Percentiles rank a stretch among this genome's conserved stretches.
These are phyloP conservation scores for Sarocladiaceae sp. DNA, from an alignment of 2,329 filamentous ascomycete genomes.

Conservation along the genomic window DNA sequence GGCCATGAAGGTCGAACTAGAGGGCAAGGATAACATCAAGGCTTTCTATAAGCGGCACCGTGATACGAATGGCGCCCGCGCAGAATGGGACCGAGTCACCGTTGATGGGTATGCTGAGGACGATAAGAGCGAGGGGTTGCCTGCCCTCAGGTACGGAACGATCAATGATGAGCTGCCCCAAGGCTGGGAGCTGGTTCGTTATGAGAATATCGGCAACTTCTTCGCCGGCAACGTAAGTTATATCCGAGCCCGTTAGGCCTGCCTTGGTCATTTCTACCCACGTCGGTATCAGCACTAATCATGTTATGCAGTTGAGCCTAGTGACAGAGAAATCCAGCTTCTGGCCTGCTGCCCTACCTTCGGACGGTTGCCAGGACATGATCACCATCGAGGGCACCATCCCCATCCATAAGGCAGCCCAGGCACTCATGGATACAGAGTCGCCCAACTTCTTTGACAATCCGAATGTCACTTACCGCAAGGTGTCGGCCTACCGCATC, in stretches of 20 bases:
- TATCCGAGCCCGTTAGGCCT: neutral
- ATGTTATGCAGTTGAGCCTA: constrained; percentile 75
- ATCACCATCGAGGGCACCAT: constrained; percentile 75
- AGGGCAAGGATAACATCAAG: constrained; percentile 67
- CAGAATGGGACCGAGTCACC: constrained; percentile 3
- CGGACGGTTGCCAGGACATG: constrained; percentile 81
- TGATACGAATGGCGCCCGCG: neutral
- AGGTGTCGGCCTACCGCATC: constrained; percentile 82
- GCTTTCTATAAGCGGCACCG: constrained; percentile 58
- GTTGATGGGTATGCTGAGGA: constrained; percentile 2
- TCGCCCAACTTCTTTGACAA: constrained; percentile 74
- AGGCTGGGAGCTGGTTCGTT: constrained; percentile 67
- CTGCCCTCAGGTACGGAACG: constrained; percentile 71
- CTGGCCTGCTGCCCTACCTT: constrained; percentile 75
- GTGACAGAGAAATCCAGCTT: constrained; percentile 86
- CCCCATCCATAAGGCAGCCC: constrained; percentile 56
- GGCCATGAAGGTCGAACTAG: constrained; percentile 74
- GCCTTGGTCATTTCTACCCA: neutral
- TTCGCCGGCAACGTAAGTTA: constrained; percentile 76
- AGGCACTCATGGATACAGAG: constrained; percentile 66
- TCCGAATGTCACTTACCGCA: constrained; percentile 70
- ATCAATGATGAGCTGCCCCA: constrained; percentile 68
- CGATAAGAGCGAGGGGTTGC: constrained; percentile 51
- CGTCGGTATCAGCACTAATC: neutral
- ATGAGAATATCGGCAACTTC: constrained; percentile 81